Percentiles rank a stretch among this genome's conserved stretches.
These are phyloP conservation scores for Perilla frutescens DNA, from an alignment of 257 asterid genomes.

Conservation along the genomic window DNA sequence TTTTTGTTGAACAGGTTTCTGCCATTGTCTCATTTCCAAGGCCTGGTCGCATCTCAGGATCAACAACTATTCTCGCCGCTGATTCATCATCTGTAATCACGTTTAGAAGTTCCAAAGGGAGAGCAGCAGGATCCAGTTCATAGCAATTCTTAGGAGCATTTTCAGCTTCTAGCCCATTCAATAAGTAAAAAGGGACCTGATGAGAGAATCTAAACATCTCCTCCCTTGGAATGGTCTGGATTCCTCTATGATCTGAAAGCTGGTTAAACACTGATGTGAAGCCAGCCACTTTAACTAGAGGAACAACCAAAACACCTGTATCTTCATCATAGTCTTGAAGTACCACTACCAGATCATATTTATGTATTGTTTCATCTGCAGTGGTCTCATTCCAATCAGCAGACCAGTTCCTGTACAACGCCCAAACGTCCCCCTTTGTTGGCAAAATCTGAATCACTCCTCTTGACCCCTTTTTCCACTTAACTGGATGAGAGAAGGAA, in stretches of 20 bases:
- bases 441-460: slow-evolving; percentile 66
- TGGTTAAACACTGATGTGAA: slow-evolving; percentile 61
- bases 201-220: slow-evolving; percentile 84
- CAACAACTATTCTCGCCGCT: slow-evolving; percentile 35
- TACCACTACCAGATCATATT: slow-evolving; percentile 70
- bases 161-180: slow-evolving; percentile 60
- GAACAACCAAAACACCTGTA: slow-evolving; percentile 54
- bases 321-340: slow-evolving; percentile 56
- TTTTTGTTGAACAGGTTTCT: slow-evolving; percentile 28
- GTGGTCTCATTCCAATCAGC: slow-evolving; percentile 66
- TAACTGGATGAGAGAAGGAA: slow-evolving; percentile 70
- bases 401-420: slow-evolving; percentile 74
- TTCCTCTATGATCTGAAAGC: slow-evolving; percentile 38
- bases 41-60: slow-evolving; percentile 25
- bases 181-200: slow-evolving; percentile 58
- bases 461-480: slow-evolving; percentile 56
- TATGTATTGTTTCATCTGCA: slow-evolving; percentile 49
- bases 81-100: slow-evolving; percentile 43
- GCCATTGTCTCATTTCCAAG: slow-evolving; percentile 30
- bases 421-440: slow-evolving; percentile 77
- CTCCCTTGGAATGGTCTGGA: slow-evolving; percentile 48
- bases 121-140: slow-evolving; percentile 85
- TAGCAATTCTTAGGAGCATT: slow-evolving; percentile 51
- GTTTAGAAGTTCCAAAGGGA: slow-evolving; percentile 69
- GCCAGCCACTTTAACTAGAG: slow-evolving; percentile 70